These are phyloP conservation scores for Aspergillus clavatus DNA, from an alignment of 2,329 filamentous ascomycete species.

Conservation along the genomic window DNA sequence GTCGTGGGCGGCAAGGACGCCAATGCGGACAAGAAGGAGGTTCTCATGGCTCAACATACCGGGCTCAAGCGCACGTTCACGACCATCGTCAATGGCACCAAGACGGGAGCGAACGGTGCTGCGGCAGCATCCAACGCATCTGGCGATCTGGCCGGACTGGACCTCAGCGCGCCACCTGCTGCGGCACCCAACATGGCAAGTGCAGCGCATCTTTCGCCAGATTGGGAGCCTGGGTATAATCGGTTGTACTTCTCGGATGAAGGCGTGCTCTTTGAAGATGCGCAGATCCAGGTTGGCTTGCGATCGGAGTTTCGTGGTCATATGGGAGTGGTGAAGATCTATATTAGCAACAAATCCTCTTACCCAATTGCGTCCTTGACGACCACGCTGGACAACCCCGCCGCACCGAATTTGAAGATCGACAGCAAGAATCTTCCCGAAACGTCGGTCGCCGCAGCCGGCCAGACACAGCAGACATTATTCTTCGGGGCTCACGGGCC, in stretches of 20 bases:
- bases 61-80: constrained; percentile 84
- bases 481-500: constrained; percentile 84
- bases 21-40: constrained; percentile 73
- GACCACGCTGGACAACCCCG: constrained; percentile 75
- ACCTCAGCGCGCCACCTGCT: constrained; percentile 60
- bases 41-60: constrained; percentile 72
- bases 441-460: constrained; percentile 66
- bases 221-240: constrained; percentile 89
- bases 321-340: constrained; percentile 89
- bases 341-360: constrained; percentile 91
- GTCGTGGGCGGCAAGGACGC: constrained; percentile 95
- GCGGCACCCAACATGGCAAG: constrained; percentile 79
- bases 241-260: constrained; percentile 73
- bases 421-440: constrained; percentile 88
- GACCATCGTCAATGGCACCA: constrained; percentile 44
- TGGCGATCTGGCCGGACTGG: constrained; percentile 74
- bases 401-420: constrained; percentile 65
- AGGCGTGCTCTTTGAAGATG: constrained; percentile 90
- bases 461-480: constrained; percentile 86
- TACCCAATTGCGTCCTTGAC: constrained; percentile 85
- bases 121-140: constrained; percentile 42
- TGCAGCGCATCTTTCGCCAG: constrained; percentile 85
- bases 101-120: constrained; percentile 31
- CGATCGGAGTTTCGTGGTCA: constrained; percentile 94
- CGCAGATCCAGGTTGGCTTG: constrained; percentile 85